These are phyloP conservation scores for Vigna radiata DNA, from an alignment of 306 rosid genomes.

Conservation along the genomic window DNA sequence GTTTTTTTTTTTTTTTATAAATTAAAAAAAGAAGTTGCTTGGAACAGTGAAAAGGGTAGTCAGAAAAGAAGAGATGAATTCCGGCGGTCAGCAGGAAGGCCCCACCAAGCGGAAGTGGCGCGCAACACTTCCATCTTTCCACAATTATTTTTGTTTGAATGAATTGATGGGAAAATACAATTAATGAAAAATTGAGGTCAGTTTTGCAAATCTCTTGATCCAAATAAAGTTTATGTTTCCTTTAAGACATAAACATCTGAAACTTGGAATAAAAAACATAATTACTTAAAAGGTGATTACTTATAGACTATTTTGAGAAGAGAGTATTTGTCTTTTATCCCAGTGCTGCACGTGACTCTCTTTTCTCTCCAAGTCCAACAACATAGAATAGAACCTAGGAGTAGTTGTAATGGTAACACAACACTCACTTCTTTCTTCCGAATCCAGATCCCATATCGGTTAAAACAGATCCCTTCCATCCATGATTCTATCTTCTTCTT, in stretches of 20 bases:
- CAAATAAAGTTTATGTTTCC: too few species aligned
- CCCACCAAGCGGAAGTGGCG: slow-evolving; percentile 32
- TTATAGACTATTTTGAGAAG: neutral
- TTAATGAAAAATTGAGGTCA: neutral
- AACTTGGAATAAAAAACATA: too few species aligned
- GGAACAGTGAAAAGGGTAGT: too few species aligned
- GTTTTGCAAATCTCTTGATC: neutral
- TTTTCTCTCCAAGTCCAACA: slow-evolving; percentile 38
- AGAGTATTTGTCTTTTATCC: slow-evolving; percentile 41
- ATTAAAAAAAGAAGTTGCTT: too few species aligned
- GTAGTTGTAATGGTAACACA: neutral
- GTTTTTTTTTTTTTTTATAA: too few species aligned
- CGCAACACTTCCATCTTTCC: neutral
- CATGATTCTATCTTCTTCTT: neutral
- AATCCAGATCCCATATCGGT: neutral
- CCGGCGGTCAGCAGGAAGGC: neutral
- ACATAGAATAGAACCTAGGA: slow-evolving; percentile 6
- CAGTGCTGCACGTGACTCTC: slow-evolving; percentile 64
- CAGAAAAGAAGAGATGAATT: neutral
- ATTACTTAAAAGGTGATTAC: too few species aligned
- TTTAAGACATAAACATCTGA: too few species aligned
- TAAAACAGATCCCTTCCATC: neutral
- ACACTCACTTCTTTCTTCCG: neutral
- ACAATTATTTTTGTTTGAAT: neutral
- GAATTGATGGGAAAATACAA: neutral